Base-by-base conservation (phyloP, 2,329 filamentous ascomycete species). In the Sarocladium brachiariae region DNA sequence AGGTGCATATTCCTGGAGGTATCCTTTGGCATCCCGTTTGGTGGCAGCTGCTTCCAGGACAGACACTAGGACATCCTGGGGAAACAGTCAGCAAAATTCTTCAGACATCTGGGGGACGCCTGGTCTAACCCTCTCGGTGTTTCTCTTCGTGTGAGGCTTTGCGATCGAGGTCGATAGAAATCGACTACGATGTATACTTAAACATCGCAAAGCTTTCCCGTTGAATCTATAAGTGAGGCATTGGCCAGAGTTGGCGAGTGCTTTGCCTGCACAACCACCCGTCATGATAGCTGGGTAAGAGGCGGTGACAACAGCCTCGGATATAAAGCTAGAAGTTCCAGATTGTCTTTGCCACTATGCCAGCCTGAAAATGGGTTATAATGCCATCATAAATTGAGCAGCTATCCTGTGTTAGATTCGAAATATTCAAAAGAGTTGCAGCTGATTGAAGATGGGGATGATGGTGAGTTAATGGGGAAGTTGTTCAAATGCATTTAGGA, bases 1-100 rank as follows among this genome's bases (percentile, higher is more conserved):
- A 59, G 57, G 61, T 56, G 58, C 84, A 65, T 96, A 95, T 54
- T 89, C 91, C 58, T 93, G 86, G 14, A 99, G 77, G 63, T 96
- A 99, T 33, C 88, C 84, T 67, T 87, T 91, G 45, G 91, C 90
- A 70, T 99, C 93, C 59, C 93, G 83, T 68, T 91, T 95, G 0
- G 92, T 96, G 5, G 91, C 87, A 10, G 90, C 89, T 16, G 91
- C 89, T 61, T 88, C 89, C 27, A 99, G 75, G 3, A 97, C 80
- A 14, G 89, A 91, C 27, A 95, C 77, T 59, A 95, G 84, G 60
- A 96, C 86, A 62, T 96, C 89, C 85, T 90, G 56, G 19, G 23
- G 24, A 48, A 35, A n/a, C 31, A 35, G 41, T 41, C 19, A 50
- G 48, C 23, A 16, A 9, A 11, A 14, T 31, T 11, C 6, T 30